Evolutionary conservation across 352 stramenopile genomes (phyloP).

Genomic region (Phytophthora quininea): DNA sequence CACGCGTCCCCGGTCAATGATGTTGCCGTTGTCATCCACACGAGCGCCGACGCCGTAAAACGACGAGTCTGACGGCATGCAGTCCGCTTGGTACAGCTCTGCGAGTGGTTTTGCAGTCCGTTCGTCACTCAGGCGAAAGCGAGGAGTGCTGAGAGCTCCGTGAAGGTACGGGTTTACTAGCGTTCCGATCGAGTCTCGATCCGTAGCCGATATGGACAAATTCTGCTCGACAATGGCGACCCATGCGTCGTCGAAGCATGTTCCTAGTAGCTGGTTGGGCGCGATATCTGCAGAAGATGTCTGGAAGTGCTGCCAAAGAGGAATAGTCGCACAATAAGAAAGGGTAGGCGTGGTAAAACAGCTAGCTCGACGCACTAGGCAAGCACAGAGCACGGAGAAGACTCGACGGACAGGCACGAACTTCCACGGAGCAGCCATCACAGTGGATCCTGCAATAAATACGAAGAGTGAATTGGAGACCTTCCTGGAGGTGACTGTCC

Average conservation of each 20-base stretch:
- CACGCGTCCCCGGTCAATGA: slow-evolving; percentile 33
- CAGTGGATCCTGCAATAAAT: neutral
- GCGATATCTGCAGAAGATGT: slow-evolving; percentile 26
- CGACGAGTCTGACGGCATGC: slow-evolving; percentile 19
- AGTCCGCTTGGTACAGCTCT: slow-evolving; percentile 40
- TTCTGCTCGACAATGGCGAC: slow-evolving; percentile 23
- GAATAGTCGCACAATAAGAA: neutral
- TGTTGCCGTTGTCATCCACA: slow-evolving; percentile 28
- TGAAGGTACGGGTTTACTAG: slow-evolving; percentile 42
- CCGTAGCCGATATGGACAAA: slow-evolving; percentile 32
- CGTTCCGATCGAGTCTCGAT: slow-evolving; percentile 26
- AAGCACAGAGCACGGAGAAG: slow-evolving; percentile 3
- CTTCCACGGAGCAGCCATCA: neutral
- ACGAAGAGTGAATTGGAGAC: too few species aligned
- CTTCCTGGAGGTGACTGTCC: too few species aligned
- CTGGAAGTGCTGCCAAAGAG: slow-evolving; percentile 5
- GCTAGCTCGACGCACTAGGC: slow-evolving; percentile 13
- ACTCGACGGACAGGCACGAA: neutral
- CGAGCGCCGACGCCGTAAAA: slow-evolving; percentile 48
- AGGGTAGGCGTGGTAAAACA: too few species aligned
- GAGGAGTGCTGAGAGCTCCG: slow-evolving; percentile 32
- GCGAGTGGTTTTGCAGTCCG: slow-evolving; percentile 26
- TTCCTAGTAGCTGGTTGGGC: slow-evolving; percentile 47
- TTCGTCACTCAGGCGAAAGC: slow-evolving; percentile 42
- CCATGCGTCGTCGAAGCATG: slow-evolving; percentile 49